These are phyloP conservation scores for Ceratocystis destructans DNA, from an alignment of 2,329 filamentous ascomycete genomes.

Conservation along the genomic window DNA sequence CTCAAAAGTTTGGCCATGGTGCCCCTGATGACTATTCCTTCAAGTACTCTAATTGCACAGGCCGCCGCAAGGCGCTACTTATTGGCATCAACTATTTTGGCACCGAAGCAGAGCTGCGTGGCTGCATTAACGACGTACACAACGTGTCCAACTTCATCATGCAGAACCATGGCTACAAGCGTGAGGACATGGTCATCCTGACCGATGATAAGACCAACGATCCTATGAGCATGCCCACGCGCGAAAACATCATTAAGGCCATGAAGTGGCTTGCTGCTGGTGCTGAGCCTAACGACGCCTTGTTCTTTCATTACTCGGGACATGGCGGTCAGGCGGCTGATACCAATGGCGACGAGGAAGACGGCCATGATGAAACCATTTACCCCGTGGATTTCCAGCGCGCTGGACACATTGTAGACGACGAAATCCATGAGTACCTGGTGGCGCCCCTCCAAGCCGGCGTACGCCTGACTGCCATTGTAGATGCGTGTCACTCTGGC, in stretches of 20 bases:
- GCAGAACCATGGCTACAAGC: conserved; percentile 54
- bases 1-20: conserved; percentile 51
- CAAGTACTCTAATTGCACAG: conserved; percentile 63
- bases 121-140: conserved; percentile 70
- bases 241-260: conserved; percentile 57
- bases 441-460: conserved; percentile 66
- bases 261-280: conserved; percentile 64
- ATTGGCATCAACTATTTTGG: conserved; percentile 75
- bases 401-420: conserved; percentile 62
- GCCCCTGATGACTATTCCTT: conserved; percentile 57
- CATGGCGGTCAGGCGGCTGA: conserved; percentile 66
- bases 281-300: conserved; percentile 58
- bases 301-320: conserved; percentile 67
- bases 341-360: conserved; percentile 60
- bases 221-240: conserved; percentile 58
- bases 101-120: conserved; percentile 55
- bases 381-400: conserved; percentile 61
- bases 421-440: conserved; percentile 65
- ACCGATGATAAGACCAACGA: conserved; percentile 62
- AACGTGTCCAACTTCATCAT: conserved; percentile 62
- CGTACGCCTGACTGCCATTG: conserved; percentile 71
- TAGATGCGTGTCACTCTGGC: conserved; percentile 69
- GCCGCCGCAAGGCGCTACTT: conserved; percentile 57
- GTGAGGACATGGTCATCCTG: conserved; percentile 67
- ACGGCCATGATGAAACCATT: conserved; percentile 66